Evolutionary conservation across 345 rosid genomes (phyloP).

Genomic region (Eucalyptus fibrosa): DNA sequence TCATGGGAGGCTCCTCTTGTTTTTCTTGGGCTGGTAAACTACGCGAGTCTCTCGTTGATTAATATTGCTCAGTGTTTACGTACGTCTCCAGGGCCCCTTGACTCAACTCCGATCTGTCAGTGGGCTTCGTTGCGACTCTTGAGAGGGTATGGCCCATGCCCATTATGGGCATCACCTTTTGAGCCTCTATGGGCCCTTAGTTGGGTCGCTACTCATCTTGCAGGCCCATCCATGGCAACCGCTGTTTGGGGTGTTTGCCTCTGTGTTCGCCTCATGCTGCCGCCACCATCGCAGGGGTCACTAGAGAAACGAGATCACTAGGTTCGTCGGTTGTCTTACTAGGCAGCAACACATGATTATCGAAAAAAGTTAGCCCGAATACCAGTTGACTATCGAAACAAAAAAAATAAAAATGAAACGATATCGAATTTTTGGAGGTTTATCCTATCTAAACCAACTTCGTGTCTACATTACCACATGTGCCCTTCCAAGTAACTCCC

Average conservation of each 20-base stretch:
- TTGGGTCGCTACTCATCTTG: not conserved
- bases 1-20: not conserved
- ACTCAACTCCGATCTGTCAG: not conserved
- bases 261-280: not conserved
- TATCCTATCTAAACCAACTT: not conserved
- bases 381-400: rapidly evolving
- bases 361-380: not conserved
- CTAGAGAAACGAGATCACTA: not conserved
- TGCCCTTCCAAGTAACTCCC: not conserved
- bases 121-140: not conserved
- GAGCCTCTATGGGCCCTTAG: not conserved
- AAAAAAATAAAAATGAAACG: not conserved
- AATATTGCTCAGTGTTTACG: not conserved
- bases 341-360: not conserved
- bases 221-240: not conserved
- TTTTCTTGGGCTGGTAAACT: not conserved
- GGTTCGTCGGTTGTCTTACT: not conserved
- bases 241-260: not conserved
- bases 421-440: rapidly evolving
- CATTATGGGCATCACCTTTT: not conserved
- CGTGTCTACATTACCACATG: not conserved
- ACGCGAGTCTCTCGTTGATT: not conserved
- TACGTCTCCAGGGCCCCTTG: not conserved
- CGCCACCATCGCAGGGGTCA: not conserved
- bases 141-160: not conserved